Percentiles rank a stretch among this genome's conserved stretches.
phyloP scores from a whole-genome alignment of 2,329 filamentous ascomycete species.

The Clonostachys rosea region DNA sequence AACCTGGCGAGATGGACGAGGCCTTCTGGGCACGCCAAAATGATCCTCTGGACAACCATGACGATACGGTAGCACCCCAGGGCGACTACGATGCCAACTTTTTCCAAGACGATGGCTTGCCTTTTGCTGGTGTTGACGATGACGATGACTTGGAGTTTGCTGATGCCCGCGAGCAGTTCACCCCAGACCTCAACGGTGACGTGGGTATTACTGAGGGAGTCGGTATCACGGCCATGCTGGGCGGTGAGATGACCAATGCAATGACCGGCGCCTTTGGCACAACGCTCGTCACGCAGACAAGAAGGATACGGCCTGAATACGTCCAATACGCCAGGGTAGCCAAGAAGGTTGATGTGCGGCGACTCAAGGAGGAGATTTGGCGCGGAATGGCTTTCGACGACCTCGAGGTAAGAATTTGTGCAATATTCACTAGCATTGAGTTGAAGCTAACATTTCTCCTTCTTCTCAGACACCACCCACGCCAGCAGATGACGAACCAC shows the following conservation, averaged over 20 bases:
- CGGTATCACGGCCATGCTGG: conserved; percentile 46
- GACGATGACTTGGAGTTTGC: conserved; percentile 73
- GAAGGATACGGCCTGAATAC: conserved; percentile 61
- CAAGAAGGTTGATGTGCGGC: conserved; percentile 66
- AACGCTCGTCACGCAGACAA: conserved; percentile 60
- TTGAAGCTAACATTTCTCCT: neutral
- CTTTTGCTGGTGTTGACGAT: conserved; percentile 57
- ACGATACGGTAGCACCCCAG: conserved; percentile 53
- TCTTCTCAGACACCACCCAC: conserved; percentile 4
- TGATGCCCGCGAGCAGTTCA: conserved; percentile 76
- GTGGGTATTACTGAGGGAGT: conserved; percentile 37
- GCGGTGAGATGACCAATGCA: conserved; percentile 40
- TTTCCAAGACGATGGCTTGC: conserved; percentile 84
- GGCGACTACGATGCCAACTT: conserved; percentile 97
- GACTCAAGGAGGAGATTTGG: conserved; percentile 68
- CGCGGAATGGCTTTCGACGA: conserved; percentile 57
- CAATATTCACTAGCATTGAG: neutral
- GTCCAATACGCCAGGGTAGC: conserved; percentile 67
- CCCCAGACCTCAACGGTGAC: conserved; percentile 50
- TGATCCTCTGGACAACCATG: conserved; percentile 39
- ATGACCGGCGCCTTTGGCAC: conserved; percentile 54
- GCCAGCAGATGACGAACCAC: neutral
- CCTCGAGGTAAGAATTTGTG: conserved; percentile 36
- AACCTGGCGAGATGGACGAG: conserved; percentile 82
- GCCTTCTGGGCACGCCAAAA: conserved; percentile 86